phyloP scores from a whole-genome alignment of 2,329 filamentous ascomycete genomes.

The Leptographium galeiforme region DNA sequence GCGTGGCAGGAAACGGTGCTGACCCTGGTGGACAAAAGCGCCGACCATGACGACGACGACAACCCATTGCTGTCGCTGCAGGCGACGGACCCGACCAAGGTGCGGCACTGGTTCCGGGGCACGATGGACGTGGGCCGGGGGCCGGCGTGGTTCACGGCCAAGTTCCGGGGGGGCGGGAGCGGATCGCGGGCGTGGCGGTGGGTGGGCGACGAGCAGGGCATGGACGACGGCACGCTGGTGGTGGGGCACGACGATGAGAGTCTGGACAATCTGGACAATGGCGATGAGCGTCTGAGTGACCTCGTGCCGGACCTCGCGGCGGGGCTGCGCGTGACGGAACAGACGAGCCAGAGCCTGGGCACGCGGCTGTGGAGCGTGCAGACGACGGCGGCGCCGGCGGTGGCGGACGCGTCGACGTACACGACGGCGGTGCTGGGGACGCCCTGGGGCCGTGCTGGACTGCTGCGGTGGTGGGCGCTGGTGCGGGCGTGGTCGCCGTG shows the following conservation, averaged over 20 bases:
- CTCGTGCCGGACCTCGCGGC: conserved; percentile 46
- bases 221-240: conserved; percentile 50
- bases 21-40: conserved; percentile 9
- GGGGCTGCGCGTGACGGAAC: conserved; percentile 37
- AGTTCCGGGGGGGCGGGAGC: conserved; percentile 43
- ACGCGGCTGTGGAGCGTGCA: conserved; percentile 61
- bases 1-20: conserved; percentile 39
- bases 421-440: conserved; percentile 45
- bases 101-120: conserved; percentile 40
- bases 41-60: conserved; percentile 8
- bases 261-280: too few species aligned
- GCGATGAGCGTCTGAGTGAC: too few species aligned
- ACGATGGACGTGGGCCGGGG: conserved; percentile 29
- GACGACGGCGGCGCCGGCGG: conserved; percentile 40
- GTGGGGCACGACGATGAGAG: conserved; percentile 26
- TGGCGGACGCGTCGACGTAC: conserved; percentile 34
- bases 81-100: conserved; percentile 17
- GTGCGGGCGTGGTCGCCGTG: conserved; percentile 71
- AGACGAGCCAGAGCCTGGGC: conserved; percentile 51
- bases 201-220: conserved; percentile 50
- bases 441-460: conserved; percentile 34
- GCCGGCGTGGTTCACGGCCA: conserved; percentile 54
- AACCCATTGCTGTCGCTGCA: conserved; percentile 29
- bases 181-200: conserved; percentile 60
- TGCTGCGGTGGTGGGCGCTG: conserved; percentile 61